A percentile compares a stretch with the other conserved stretches of the same genome.
Evolutionary conservation across 164 flowering plant genomes (phyloP).

Genomic region (Macadamia tetraphylla): DNA sequence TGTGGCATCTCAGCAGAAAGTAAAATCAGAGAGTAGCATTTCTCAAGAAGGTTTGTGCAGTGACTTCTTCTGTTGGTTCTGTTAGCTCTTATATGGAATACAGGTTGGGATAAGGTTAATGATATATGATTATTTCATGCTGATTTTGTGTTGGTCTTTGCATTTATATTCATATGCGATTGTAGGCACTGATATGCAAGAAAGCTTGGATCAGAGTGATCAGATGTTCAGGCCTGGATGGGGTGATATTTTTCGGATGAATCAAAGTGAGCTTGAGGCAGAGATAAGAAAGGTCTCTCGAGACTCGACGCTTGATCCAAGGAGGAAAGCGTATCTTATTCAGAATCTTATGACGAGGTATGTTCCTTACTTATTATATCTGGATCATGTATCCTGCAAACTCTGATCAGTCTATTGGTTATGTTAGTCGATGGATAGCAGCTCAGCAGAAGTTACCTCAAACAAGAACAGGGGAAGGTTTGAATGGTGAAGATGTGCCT

Average conservation of each 20-base stretch:
- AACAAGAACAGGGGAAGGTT: slow-evolving; percentile 37
- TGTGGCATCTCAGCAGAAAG: slow-evolving; percentile 25
- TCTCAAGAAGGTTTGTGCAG: slow-evolving; percentile 47
- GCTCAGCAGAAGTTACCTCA: slow-evolving; percentile 82
- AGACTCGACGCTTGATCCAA: slow-evolving; percentile 82
- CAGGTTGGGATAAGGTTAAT: no score
- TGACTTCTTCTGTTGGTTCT: neutral
- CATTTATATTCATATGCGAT: neutral
- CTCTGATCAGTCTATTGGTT: slow-evolving; percentile 12
- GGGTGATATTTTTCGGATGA: slow-evolving; percentile 93
- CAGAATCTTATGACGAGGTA: slow-evolving; percentile 97
- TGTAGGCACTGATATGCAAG: slow-evolving; percentile 47
- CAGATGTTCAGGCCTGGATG: slow-evolving; percentile 91
- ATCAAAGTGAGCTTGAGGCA: slow-evolving; percentile 89
- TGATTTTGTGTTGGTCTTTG: neutral
- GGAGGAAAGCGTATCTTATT: slow-evolving; percentile 83
- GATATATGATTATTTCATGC: neutral
- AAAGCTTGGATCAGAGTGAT: slow-evolving; percentile 53
- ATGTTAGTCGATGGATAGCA: slow-evolving; percentile 86
- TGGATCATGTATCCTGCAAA: slow-evolving; percentile 3
- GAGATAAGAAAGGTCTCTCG: slow-evolving; percentile 84
- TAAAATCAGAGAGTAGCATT: slow-evolving; percentile 32
- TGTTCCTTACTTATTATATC: slow-evolving; percentile 9
- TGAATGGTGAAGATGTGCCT: slow-evolving; percentile 40
- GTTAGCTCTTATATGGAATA: no score